These are phyloP conservation scores for Aspergillus aculeatinus DNA, from an alignment of 2,329 filamentous ascomycete species.

Conservation along the genomic window DNA sequence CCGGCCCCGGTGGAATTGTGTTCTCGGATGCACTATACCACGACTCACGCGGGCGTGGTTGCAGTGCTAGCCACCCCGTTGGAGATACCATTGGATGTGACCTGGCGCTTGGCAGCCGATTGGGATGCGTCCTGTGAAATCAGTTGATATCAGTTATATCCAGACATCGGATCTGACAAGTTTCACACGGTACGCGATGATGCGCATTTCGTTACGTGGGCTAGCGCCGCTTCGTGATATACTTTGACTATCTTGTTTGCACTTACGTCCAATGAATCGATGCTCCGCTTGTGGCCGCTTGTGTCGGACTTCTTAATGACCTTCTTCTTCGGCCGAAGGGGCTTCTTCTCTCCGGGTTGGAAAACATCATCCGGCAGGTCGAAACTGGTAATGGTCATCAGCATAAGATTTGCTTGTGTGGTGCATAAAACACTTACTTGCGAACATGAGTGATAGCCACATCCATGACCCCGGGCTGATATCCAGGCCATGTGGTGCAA, in stretches of 20 bases:
- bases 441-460: constrained; percentile 80
- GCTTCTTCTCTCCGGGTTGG: constrained; percentile 70
- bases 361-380: constrained; percentile 91
- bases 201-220: constrained; percentile 24
- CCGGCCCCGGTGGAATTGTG: constrained; percentile 28
- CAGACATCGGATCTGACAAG: constrained; percentile 21
- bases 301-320: constrained; percentile 39
- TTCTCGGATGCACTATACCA: neutral
- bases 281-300: constrained; percentile 39
- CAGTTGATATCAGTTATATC: constrained; percentile 35
- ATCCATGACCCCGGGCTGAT: constrained; percentile 71
- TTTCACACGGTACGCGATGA: constrained; percentile 16
- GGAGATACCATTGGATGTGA: constrained; percentile 30
- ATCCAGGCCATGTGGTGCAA: constrained; percentile 74
- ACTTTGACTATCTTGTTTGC: constrained; percentile 25
- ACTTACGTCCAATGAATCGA: constrained; percentile 47
- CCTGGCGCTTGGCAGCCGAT: constrained; percentile 35
- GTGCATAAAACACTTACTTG: constrained; percentile 61
- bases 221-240: constrained; percentile 25
- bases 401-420: neutral
- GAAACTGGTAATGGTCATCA: constrained; percentile 56
- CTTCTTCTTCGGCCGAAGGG: constrained; percentile 58
- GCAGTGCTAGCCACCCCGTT: constrained; percentile 13
- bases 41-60: constrained; percentile 34
- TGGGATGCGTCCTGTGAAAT: constrained; percentile 28